Base-by-base conservation (phyloP, 768 basidiomycete genomes). In the Pleurotus tuber-regium region DNA sequence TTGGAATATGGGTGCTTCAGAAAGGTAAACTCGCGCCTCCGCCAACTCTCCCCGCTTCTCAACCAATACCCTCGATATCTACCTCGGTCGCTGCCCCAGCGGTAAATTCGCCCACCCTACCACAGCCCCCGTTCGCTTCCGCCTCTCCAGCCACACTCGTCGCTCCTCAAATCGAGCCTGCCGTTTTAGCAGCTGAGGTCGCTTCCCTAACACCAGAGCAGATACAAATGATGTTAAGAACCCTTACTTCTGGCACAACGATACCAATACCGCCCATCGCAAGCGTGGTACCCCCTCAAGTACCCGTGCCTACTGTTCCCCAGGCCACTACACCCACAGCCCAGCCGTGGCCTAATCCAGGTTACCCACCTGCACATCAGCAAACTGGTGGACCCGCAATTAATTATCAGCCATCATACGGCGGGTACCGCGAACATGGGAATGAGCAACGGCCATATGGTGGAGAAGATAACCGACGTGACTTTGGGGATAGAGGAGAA, bases 1-100 rank as follows among this genome's bases (percentile, higher is more conserved):
- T 96, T 38, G 89, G 88, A 19, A 82, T 95, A 11, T 92, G 90
- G 82, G 78, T 96, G n/a, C 73, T 94, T 14, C 81, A 78, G 59
- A 92, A 87, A 65, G 92, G 89, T 21, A 91, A 83, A 66, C 78
- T 92, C 3, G 75, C 71, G n/a, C 68, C 75, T 14, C 74, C 73
- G 19, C 54, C 58, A 2, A 28, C 30, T 18, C 29, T 43, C n/a
- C 54, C 47, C n/a, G 46, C 52, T 28, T 18, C 58, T 57, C 61
- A 54, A 24, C 57, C 61, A 25, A 38, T 63, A 41, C 26, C 59
- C 36, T 51, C 57, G 46, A 31, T 28, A 49, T 23, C 33, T 19
- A 28, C 50, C 55, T 41, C 46, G 62, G 10, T 39, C 61, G 26
- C 54, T 65, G 40, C 61, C 57, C 44, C 57, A 46, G 11, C 23